Evolutionary conservation across 805 yeast species (phyloP).

Genomic region (Starmera caribaea): DNA sequence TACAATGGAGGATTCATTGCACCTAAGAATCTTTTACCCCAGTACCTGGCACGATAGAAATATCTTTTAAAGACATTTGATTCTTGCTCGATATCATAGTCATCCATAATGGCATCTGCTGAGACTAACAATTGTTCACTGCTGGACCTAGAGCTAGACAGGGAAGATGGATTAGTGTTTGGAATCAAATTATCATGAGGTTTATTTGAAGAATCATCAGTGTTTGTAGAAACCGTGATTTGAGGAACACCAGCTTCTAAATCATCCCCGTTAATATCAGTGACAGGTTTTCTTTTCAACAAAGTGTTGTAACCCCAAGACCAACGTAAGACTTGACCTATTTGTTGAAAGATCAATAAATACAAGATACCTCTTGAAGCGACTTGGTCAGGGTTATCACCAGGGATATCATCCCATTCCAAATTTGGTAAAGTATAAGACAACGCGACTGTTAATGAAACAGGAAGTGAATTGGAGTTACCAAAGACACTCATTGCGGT

Average conservation of each 20-base stretch:
- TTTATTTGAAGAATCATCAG: too few relatives aligned
- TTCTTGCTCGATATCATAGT: too few relatives aligned
- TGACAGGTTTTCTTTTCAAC: conserved; percentile 37
- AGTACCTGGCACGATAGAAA: not conserved
- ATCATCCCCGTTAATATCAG: too few relatives aligned
- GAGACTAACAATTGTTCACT: too few relatives aligned
- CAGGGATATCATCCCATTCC: conserved; percentile 63
- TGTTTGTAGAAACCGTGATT: too few relatives aligned
- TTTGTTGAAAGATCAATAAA: conserved; percentile 67
- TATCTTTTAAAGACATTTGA: too few relatives aligned
- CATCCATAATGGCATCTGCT: too few relatives aligned
- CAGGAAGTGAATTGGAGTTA: conserved; percentile 91
- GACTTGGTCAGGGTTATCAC: conserved; percentile 58
- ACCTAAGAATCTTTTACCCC: conserved; percentile 19
- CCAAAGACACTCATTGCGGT: conserved; percentile 97
- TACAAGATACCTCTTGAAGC: conserved; percentile 75
- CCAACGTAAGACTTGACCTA: conserved; percentile 79
- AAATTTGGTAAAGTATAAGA: conserved; percentile 69
- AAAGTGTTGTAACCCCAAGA: conserved; percentile 78
- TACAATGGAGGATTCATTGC: conserved; percentile 79
- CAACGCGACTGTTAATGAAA: conserved; percentile 73
- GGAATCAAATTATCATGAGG: too few relatives aligned
- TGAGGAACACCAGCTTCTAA: too few relatives aligned
- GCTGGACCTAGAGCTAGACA: too few relatives aligned
- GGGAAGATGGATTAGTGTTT: too few relatives aligned